Evolutionary conservation across 176 grass and related monocot genomes (phyloP).

Genomic region (Alloteropsis semialata): DNA sequence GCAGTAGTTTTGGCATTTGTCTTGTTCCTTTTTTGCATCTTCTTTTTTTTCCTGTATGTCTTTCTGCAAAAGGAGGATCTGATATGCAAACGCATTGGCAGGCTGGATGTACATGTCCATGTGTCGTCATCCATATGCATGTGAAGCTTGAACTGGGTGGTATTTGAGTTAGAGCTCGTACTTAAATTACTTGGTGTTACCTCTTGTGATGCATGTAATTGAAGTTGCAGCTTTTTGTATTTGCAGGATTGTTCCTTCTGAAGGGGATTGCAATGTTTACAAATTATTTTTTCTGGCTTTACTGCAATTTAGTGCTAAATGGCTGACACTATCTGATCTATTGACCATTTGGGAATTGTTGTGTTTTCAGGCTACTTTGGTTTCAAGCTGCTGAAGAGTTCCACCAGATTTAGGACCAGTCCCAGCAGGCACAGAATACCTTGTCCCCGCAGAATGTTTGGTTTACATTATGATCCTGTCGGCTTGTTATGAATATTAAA

Average conservation of each 20-base stretch:
- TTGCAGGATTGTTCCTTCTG: constrained; percentile 50
- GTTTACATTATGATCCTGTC: background rate
- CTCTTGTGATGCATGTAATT: constrained; percentile 25
- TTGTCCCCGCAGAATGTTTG: background rate
- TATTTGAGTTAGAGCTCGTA: constrained; percentile 37
- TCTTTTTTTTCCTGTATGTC: background rate
- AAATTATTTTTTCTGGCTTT: constrained; percentile 10
- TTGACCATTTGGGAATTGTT: constrained; percentile 20
- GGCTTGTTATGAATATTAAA: background rate
- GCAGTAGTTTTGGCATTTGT: background rate
- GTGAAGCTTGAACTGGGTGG: constrained; percentile 28
- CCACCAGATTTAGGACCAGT: background rate
- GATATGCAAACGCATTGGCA: constrained; percentile 41
- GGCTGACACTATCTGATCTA: background rate
- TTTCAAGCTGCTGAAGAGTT: background rate
- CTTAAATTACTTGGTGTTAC: constrained; percentile 14
- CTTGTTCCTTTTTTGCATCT: background rate
- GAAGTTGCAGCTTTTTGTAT: constrained; percentile 39
- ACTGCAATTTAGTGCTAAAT: background rate
- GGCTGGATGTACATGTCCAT: constrained; percentile 33
- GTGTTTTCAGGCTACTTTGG: constrained; percentile 25
- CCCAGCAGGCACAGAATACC: background rate
- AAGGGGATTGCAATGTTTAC: constrained; percentile 36
- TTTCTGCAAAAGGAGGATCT: constrained; percentile 28
- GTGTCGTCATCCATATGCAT: constrained; percentile 31